Evolutionary conservation across 768 basidiomycete genomes (phyloP), one percentile per base, ranked within the genome.

Genomic region (Vararia minispora): DNA sequence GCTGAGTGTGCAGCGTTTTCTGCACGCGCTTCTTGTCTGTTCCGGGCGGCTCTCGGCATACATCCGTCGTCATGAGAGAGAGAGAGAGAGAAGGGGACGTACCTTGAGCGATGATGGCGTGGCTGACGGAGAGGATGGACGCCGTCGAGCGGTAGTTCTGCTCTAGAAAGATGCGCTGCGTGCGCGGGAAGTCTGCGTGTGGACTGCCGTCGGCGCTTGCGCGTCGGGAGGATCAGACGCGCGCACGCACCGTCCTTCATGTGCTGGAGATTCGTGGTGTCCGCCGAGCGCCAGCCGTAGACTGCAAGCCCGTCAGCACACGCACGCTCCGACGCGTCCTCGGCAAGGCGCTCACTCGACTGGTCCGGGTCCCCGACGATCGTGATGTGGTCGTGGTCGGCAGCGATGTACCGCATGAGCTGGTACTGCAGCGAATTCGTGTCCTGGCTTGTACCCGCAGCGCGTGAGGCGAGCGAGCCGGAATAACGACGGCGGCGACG

Each of bases 351-450:
- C 65, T 20, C 47, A 79, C 80, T 90, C 1, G 85, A 87, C 53
- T 92, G 89, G 55, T 92, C 89, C 0, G 89, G 89, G 59, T 92
- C 89, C 0, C 89, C 89, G 3, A 92, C 87, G 28, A 91, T 71
- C 4, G 80, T 87, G 20, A 89, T 64, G 44, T 76, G 74, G 21
- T 64, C 58, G 24, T 61, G 58, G 4, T 58, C 50, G 10, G 62
- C 50, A 1, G 77, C 82, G 36, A 92, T 72, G 3, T 67, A 60
- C 43, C 63, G 67, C 78, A 90, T 81, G 17, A 91, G 70, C 41
- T 79, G 68, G 55, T 89, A 91, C 54, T 91, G 88, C 14, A 76
- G 75, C 3, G 62, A 69, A 47, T 89, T 90, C 1, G 86, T 89
- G 55, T 91, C 87, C 58, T 88, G 75, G 41, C 76, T 79, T 28